Conservation (phyloP, 1,284 basidiomycete species). For the Laetiporus sulphureus region DNA sequence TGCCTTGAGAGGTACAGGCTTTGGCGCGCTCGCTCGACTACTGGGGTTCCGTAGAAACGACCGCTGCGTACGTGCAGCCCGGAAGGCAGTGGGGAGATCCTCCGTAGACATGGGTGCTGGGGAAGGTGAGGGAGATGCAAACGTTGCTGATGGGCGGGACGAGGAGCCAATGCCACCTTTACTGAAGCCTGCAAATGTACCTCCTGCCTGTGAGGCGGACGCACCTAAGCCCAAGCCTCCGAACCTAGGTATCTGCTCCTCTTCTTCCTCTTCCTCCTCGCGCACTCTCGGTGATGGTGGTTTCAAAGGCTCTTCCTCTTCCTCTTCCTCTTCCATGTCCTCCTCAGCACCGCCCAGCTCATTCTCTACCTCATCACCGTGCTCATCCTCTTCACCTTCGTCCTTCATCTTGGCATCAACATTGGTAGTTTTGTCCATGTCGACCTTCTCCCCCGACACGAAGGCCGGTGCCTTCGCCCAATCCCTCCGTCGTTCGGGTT, state of each 20-base stretch:
- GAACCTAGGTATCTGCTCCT: conserved; percentile 31
- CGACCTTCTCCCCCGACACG: conserved; percentile 51
- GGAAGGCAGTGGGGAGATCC: conserved; percentile 39
- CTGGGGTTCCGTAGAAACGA: conserved; percentile 51
- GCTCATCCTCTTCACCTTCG: conserved; percentile 21
- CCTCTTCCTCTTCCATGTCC: conserved; percentile 30
- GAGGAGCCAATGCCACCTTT: conserved; percentile 43
- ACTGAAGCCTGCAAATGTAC: conserved; percentile 26
- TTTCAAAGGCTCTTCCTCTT: conserved; percentile 38
- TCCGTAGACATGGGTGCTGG: conserved; percentile 23
- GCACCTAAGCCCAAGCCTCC: conserved; percentile 44
- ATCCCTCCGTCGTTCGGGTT: conserved; percentile 37
- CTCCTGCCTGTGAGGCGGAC: conserved; percentile 14
- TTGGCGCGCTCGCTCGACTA: conserved; percentile 34
- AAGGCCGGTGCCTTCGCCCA: conserved; percentile 82
- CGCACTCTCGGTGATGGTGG: conserved; percentile 47
- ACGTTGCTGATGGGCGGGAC: conserved; percentile 16
- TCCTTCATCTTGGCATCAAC: conserved; percentile 34
- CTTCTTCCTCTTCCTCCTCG: conserved; percentile 43
- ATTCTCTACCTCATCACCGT: conserved; percentile 28
- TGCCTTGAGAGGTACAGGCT: conserved; percentile 48
- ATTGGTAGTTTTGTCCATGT: conserved; percentile 35
- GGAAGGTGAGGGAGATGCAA: conserved; percentile 23
- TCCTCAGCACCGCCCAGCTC: conserved; percentile 23
- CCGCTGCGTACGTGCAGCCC: conserved; percentile 33